phyloP scores from a whole-genome alignment of 768 basidiomycete genomes.

The Phaffia australis region DNA sequence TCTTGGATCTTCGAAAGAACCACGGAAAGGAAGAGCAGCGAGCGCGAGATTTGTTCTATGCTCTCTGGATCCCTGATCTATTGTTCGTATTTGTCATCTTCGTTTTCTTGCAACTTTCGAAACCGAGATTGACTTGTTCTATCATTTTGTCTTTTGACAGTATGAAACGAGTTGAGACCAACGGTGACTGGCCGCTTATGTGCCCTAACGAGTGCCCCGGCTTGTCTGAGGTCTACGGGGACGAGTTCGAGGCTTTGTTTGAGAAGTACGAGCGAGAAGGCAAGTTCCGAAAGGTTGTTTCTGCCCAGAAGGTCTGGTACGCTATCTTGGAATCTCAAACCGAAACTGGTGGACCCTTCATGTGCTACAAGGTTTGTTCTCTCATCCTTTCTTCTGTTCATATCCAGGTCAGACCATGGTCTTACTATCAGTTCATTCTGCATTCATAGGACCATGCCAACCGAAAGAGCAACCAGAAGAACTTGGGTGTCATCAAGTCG shows the following conservation, averaged over 20 bases:
- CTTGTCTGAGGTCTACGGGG: slow-evolving; percentile 75
- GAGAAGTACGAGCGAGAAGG: slow-evolving; percentile 83
- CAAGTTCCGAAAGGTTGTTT: slow-evolving; percentile 51
- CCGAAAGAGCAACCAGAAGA: slow-evolving; percentile 93
- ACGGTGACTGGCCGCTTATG: slow-evolving; percentile 88
- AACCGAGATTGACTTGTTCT: not conserved
- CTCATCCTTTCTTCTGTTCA: not conserved
- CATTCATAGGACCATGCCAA: slow-evolving; percentile 61
- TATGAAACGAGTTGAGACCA: slow-evolving; percentile 91
- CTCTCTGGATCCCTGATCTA: slow-evolving; percentile 93
- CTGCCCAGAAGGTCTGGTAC: slow-evolving; percentile 98
- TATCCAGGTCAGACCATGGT: not conserved
- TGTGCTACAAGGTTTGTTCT: slow-evolving; percentile 69
- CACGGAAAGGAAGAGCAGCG: slow-evolving; percentile 97
- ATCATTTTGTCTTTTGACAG: slow-evolving; percentile 39
- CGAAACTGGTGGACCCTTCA: slow-evolving; percentile 98
- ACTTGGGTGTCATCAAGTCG: slow-evolving; percentile 97
- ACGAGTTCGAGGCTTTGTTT: slow-evolving; percentile 77
- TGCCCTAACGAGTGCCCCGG: slow-evolving; percentile 94
- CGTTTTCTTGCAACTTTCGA: slow-evolving; percentile 6
- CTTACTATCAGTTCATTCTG: not conserved
- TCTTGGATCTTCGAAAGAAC: slow-evolving; percentile 95
- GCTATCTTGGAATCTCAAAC: slow-evolving; percentile 92
- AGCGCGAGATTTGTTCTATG: slow-evolving; percentile 93
- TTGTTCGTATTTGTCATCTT: slow-evolving; percentile 51